These are phyloP conservation scores for Styphnolobium japonicum DNA, from an alignment of 306 rosid genomes.

Conservation along the genomic window DNA sequence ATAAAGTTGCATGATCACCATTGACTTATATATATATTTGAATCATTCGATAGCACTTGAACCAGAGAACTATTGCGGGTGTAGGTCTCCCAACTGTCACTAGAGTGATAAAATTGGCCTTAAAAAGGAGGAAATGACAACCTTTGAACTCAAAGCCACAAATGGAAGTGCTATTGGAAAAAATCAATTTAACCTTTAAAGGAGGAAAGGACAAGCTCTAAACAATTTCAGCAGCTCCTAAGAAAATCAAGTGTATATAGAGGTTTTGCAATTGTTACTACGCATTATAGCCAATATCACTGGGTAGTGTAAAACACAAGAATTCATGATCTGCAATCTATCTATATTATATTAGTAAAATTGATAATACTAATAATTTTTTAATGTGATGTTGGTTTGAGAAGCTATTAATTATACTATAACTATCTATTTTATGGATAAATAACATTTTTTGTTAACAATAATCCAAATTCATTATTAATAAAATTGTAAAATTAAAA, in stretches of 20 bases:
- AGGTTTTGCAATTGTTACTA: slow-evolving; percentile 61
- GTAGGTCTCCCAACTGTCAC: not conserved
- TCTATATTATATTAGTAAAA: too few relatives aligned
- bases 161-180: not conserved
- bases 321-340: not conserved
- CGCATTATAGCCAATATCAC: not conserved
- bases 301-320: not conserved
- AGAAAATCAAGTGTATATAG: slow-evolving; percentile 48
- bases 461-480: too few relatives aligned
- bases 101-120: not conserved
- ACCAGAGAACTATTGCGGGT: not conserved
- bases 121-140: not conserved
- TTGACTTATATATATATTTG: not conserved
- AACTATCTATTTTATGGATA: too few relatives aligned
- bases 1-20: not conserved
- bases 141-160: not conserved
- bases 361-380: too few relatives aligned
- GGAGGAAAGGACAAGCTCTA: too few relatives aligned
- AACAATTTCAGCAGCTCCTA: slow-evolving; percentile 60
- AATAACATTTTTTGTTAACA: too few relatives aligned
- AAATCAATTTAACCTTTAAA: too few relatives aligned
- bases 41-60: not conserved
- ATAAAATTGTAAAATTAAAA: too few relatives aligned
- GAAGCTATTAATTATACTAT: too few relatives aligned
- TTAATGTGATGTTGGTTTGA: not conserved